These are phyloP conservation scores for Phoma sp. DNA, from an alignment of 2,329 filamentous ascomycete species.

Conservation along the genomic window DNA sequence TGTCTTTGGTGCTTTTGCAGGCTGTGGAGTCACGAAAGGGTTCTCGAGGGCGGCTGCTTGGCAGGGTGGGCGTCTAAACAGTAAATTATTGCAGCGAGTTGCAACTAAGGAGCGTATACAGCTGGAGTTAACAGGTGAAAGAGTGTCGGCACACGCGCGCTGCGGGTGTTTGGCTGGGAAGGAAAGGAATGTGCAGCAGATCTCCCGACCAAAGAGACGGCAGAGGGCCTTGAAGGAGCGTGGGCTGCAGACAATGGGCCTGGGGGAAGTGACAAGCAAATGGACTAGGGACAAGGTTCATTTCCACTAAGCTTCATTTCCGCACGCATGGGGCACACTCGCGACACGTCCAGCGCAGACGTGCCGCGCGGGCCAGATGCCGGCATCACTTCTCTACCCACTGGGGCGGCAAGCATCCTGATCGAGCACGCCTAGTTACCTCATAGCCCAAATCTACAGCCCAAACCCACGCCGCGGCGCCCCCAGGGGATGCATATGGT, in stretches of 20 bases:
- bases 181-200: constrained; percentile 26
- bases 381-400: constrained; percentile 10
- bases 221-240: constrained; percentile 23
- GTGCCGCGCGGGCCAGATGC: constrained; percentile 21
- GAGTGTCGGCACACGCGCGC: constrained; percentile 35
- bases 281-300: constrained; percentile 26
- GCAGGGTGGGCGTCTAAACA: constrained; percentile 27
- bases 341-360: constrained; percentile 18
- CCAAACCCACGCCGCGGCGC: constrained; percentile 23
- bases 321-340: constrained; percentile 26
- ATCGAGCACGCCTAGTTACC: constrained; percentile 14
- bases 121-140: constrained; percentile 23
- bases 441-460: constrained; percentile 2
- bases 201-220: constrained; percentile 25
- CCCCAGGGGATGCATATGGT: constrained; percentile 18
- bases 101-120: constrained; percentile 32
- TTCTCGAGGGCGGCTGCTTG: constrained; percentile 17
- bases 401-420: constrained; percentile 14
- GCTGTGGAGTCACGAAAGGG: constrained; percentile 3
- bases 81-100: constrained; percentile 21
- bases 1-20: constrained; percentile 2
- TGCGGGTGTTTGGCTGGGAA: constrained; percentile 25
- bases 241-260: constrained; percentile 21
- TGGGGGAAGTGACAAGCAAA: constrained; percentile 26
- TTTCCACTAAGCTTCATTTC: constrained; percentile 35